A percentile compares a stretch with the other conserved stretches of the same genome.
Conservation (phyloP, 768 basidiomycete species). For the Russula compacta region DNA sequence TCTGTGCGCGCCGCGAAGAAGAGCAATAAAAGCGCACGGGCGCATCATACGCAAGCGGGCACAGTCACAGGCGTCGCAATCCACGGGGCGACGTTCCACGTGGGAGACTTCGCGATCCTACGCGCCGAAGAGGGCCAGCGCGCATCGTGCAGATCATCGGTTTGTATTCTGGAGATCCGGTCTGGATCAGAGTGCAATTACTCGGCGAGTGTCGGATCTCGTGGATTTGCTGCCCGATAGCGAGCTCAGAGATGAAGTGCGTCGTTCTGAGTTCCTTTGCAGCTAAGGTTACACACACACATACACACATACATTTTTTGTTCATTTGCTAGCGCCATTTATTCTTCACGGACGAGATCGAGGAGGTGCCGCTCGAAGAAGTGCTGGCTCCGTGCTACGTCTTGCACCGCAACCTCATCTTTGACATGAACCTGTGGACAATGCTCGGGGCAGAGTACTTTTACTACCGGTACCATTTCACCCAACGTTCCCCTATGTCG, state of each 20-base stretch:
- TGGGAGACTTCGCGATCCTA: slow-evolving; percentile 52
- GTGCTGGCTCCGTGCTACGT: slow-evolving; percentile 45
- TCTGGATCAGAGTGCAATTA: slow-evolving; percentile 21
- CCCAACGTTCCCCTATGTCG: slow-evolving; percentile 8
- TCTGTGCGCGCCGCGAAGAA: slow-evolving; percentile 33
- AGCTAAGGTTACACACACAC: background rate
- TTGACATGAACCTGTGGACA: slow-evolving; percentile 15
- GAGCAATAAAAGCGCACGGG: slow-evolving; percentile 25
- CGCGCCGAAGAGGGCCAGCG: slow-evolving; percentile 40
- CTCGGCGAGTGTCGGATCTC: slow-evolving; percentile 41
- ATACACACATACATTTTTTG: too few species aligned
- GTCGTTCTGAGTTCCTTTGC: background rate
- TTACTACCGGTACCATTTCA: slow-evolving; percentile 48
- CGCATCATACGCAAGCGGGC: slow-evolving; percentile 21
- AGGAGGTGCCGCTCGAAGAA: slow-evolving; percentile 27
- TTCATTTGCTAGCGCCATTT: slow-evolving; percentile 42
- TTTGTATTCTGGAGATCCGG: slow-evolving; percentile 23
- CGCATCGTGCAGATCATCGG: slow-evolving; percentile 44
- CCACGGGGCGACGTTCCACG: slow-evolving; percentile 44
- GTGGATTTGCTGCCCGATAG: slow-evolving; percentile 31
- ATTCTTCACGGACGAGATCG: slow-evolving; percentile 45
- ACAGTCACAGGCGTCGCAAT: slow-evolving; percentile 35
- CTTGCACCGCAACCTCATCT: slow-evolving; percentile 29
- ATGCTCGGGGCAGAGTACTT: slow-evolving; percentile 38
- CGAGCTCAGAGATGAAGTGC: slow-evolving; percentile 50